phyloP scores from a whole-genome alignment of 768 basidiomycete species.

The Kwoniella sp. region DNA sequence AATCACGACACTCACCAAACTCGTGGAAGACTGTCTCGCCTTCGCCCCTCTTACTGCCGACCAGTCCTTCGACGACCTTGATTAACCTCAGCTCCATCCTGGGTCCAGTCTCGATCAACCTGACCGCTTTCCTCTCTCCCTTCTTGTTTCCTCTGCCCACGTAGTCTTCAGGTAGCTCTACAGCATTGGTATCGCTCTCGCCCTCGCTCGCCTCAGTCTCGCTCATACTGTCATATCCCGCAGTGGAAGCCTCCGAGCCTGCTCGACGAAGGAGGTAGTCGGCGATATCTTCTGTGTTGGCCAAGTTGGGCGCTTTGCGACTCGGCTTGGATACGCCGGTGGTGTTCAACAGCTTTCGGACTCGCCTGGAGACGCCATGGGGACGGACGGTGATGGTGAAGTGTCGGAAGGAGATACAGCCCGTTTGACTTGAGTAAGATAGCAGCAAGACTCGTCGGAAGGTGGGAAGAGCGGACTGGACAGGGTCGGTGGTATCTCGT shows the following conservation, averaged over 20 bases:
- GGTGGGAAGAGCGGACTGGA: constrained; percentile 63
- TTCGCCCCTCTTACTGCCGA: constrained; percentile 71
- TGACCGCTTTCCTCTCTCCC: constrained; percentile 85
- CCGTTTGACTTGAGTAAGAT: constrained; percentile 82
- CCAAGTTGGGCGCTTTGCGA: constrained; percentile 65
- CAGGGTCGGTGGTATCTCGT: too few relatives aligned
- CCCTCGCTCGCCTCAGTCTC: constrained; percentile 78
- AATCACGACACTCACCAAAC: constrained; percentile 67
- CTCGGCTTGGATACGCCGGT: constrained; percentile 24
- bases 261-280: constrained; percentile 81
- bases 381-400: constrained; percentile 94
- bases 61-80: constrained; percentile 91
- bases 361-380: constrained; percentile 87
- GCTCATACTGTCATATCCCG: constrained; percentile 66
- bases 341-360: constrained; percentile 81
- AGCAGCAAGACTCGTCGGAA: constrained; percentile 86
- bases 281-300: constrained; percentile 89
- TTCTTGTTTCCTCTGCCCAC: constrained; percentile 92
- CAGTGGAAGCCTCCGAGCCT: constrained; percentile 72
- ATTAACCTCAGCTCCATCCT: constrained; percentile 89
- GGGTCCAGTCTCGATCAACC: constrained; percentile 91
- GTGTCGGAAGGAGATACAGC: constrained; percentile 89
- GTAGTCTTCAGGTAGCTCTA: constrained; percentile 87
- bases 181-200: constrained; percentile 59
- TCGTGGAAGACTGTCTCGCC: constrained; percentile 92